Base-by-base conservation (phyloP, 768 basidiomycete species). In the Kondoa malvinella region DNA sequence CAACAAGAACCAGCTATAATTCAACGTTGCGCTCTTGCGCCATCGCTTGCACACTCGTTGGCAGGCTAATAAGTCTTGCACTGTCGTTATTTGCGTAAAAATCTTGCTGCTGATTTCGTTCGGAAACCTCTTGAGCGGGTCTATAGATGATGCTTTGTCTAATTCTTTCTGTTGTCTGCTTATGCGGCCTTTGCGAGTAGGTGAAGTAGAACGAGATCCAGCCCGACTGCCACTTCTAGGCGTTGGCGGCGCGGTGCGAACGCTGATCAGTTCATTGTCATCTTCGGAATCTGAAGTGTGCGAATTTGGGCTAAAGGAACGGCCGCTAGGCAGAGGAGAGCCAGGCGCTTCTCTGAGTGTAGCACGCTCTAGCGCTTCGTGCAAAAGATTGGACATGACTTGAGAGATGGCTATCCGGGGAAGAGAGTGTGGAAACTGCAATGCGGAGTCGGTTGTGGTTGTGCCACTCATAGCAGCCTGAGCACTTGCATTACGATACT, bases 41-140 rank as follows among this genome's bases (percentile, higher is more conserved):
- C 74, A 75, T 32, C 71, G 57, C 62, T 72, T 73, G 64, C 68
- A 70, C n/a, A 75, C 74, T 15, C 68, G 40, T 12, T 70, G 70
- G 56, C 71, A 70, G 4, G 31, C 8, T 1, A 70, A 61, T 16
- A 75, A 50, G 34, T 71, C 69, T 2, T 66, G 50, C 4, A 70
- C 69, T 8, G 8, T 21, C 29, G 57, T 59, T 2, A 75, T 40
- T 32, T 72, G 68, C 15, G 71, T 63, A 40, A 75, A 71, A 25
- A 75, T 70, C 61, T 71, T 40, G 2, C 69, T 69, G 40, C 66
- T 67, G 50, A 75, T 67, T 33, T 69, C 70, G 17, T 72, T 72
- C 0, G 73, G 73, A 65, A 75, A 73, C 57, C 73, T 66, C 32
- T 60, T 61, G 60, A 75, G 64, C 16, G 74, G 74, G 66, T 75